phyloP scores from a whole-genome alignment of 202 grass and related monocot genomes.

The Cymbopogon flexuosus region DNA sequence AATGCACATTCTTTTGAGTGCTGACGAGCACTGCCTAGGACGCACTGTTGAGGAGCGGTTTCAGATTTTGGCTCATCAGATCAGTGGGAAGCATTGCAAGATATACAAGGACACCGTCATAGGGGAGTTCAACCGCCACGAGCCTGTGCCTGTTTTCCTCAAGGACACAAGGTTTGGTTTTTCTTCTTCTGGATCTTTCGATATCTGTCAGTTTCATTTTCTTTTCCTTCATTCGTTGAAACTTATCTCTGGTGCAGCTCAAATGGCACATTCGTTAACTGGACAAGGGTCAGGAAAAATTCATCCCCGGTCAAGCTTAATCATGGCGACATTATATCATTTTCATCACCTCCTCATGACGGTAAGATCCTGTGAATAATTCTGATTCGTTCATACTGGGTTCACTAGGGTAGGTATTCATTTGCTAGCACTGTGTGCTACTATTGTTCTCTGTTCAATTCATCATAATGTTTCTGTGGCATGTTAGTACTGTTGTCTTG shows the following conservation, averaged over 20 bases:
- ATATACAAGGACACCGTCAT: slow-evolving; percentile 64
- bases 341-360: slow-evolving; percentile 28
- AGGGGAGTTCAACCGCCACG: slow-evolving; percentile 26
- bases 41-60: slow-evolving; percentile 51
- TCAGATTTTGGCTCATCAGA: slow-evolving; percentile 32
- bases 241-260: slow-evolving; percentile 50
- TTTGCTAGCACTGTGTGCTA: background rate
- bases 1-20: slow-evolving; percentile 77
- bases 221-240: slow-evolving; percentile 4
- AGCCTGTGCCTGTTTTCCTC: slow-evolving; percentile 51
- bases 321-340: slow-evolving; percentile 82
- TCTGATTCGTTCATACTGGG: background rate
- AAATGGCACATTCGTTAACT: slow-evolving; percentile 84
- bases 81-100: slow-evolving; percentile 77
- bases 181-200: slow-evolving; percentile 19
- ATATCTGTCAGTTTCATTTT: background rate
- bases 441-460: background rate
- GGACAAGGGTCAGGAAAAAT: slow-evolving; percentile 55
- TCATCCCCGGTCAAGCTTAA: slow-evolving; percentile 56
- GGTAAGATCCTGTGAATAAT: slow-evolving; percentile 34
- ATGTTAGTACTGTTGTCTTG: background rate
- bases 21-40: slow-evolving; percentile 64
- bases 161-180: slow-evolving; percentile 74
- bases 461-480: background rate
- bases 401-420: background rate